phyloP scores from a whole-genome alignment of 2,329 filamentous ascomycete species.

The Cadophora gregata region DNA sequence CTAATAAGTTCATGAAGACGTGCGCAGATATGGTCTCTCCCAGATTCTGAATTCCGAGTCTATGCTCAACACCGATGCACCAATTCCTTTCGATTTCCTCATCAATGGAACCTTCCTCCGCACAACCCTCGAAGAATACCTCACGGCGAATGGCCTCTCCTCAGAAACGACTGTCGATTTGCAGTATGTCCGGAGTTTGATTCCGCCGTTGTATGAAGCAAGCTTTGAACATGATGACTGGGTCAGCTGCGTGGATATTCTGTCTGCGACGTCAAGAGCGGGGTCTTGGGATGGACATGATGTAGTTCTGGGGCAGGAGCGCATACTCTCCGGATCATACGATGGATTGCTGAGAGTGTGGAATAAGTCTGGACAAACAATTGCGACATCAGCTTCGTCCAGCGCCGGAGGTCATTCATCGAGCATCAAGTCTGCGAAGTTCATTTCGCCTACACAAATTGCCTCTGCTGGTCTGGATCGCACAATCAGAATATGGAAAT shows the following conservation, averaged over 20 bases:
- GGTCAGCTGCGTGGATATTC: slow-evolving; percentile 86
- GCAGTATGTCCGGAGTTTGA: slow-evolving; percentile 90
- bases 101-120: slow-evolving; percentile 92
- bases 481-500: slow-evolving; percentile 89
- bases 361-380: slow-evolving; percentile 85
- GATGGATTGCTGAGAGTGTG: slow-evolving; percentile 89
- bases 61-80: slow-evolving; percentile 68
- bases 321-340: slow-evolving; percentile 91
- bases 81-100: slow-evolving; percentile 90
- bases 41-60: slow-evolving; percentile 74
- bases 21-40: slow-evolving; percentile 73
- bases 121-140: slow-evolving; percentile 88
- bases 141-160: slow-evolving; percentile 84
- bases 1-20: slow-evolving; percentile 52
- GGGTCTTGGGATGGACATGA: slow-evolving; percentile 60
- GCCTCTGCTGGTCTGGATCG: slow-evolving; percentile 85
- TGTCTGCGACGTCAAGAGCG: slow-evolving; percentile 70
- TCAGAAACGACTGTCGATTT: slow-evolving; percentile 85
- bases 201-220: slow-evolving; percentile 87
- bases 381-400: slow-evolving; percentile 74
- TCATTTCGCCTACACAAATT: slow-evolving; percentile 78
- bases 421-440: slow-evolving; percentile 82
- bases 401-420: slow-evolving; percentile 75
- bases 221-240: slow-evolving; percentile 98
- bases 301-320: slow-evolving; percentile 63